Evolutionary conservation across 2,329 filamentous ascomycete genomes (phyloP).

Genomic region (Emydomyces testavorans): DNA sequence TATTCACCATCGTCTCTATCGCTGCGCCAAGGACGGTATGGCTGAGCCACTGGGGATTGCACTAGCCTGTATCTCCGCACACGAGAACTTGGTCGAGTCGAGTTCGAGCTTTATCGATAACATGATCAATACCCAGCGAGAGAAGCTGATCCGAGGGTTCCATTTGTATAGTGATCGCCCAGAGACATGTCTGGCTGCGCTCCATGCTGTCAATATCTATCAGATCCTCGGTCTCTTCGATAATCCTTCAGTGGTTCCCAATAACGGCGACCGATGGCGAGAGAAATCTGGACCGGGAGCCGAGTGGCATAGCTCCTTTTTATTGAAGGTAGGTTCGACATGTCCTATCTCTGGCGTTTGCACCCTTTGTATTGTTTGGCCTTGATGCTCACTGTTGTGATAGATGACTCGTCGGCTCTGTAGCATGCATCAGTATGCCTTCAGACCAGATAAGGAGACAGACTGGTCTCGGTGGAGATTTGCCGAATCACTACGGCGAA

Average conservation of each 20-base stretch:
- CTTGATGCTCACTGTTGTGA: background rate
- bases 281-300: background rate
- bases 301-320: slow-evolving; percentile 4
- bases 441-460: background rate
- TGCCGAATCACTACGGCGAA: slow-evolving; percentile 1
- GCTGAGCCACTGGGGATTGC: slow-evolving; percentile 2
- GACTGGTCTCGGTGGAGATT: slow-evolving; percentile 1
- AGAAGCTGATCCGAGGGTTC: slow-evolving; percentile 7
- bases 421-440: background rate
- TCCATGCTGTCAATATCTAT: slow-evolving; percentile 2
- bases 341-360: background rate
- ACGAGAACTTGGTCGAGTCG: background rate
- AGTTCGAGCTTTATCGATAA: background rate
- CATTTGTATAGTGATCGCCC: slow-evolving; percentile 1
- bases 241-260: background rate
- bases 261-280: background rate
- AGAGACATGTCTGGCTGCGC: background rate
- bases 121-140: slow-evolving; percentile 6
- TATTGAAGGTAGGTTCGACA: slow-evolving; percentile 2
- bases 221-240: background rate
- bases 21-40: slow-evolving; percentile 1
- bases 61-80: slow-evolving; percentile 1
- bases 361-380: no score
- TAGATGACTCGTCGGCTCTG: slow-evolving; percentile 4
- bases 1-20: slow-evolving; percentile 2